Percentiles rank a stretch among this genome's conserved stretches.
phyloP scores from a whole-genome alignment of 2,329 filamentous ascomycete species.

The Aspergillus pseudotamarii region DNA sequence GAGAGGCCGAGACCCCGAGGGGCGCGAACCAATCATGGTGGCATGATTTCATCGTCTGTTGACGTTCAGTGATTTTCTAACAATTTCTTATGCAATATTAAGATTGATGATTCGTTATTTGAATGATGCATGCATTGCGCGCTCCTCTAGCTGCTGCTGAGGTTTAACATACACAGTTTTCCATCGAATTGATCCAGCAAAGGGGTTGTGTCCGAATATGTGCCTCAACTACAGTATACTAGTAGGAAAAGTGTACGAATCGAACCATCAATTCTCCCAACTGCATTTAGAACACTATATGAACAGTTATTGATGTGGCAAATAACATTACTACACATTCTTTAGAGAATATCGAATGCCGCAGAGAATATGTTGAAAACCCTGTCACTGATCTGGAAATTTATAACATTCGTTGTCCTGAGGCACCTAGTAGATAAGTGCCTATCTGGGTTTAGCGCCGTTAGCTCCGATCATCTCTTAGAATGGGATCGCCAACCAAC shows the following conservation, averaged over 20 bases:
- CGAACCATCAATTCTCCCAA: not conserved
- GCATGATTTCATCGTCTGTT: conserved; percentile 18
- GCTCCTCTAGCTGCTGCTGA: not conserved
- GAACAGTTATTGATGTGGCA: not conserved
- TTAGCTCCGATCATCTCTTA: conserved; percentile 16
- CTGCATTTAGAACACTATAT: not conserved
- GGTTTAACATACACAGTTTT: not conserved
- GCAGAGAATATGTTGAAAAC: not conserved
- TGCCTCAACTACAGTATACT: not conserved
- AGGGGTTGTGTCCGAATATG: not conserved
- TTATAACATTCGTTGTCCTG: not conserved
- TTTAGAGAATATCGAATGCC: not conserved
- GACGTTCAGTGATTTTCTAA: not conserved
- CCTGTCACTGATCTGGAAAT: not conserved
- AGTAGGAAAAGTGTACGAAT: not conserved
- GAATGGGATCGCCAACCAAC: not conserved
- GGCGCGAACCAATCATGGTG: conserved; percentile 22
- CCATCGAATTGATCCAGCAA: not conserved
- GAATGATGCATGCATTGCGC: not conserved
- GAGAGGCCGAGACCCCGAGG: conserved; percentile 16
- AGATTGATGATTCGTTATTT: too few species aligned
- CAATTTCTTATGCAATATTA: not conserved
- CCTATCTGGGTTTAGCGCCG: conserved; percentile 12
- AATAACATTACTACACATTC: not conserved
- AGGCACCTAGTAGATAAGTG: conserved; percentile 4